Base-by-base conservation (phyloP, 805 yeast genomes). In the Candida xyloterini region DNA sequence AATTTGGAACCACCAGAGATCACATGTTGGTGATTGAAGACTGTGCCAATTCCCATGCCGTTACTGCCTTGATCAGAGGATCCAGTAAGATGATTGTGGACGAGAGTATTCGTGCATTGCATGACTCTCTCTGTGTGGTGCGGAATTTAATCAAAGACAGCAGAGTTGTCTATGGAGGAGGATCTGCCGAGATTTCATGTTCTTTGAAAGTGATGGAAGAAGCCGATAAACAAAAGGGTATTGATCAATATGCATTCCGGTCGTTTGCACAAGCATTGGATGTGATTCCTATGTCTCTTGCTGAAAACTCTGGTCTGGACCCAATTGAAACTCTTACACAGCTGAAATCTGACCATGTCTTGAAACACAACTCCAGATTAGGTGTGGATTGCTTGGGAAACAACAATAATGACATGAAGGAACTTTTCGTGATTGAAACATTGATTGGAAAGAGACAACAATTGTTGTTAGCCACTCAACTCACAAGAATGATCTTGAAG, bases 81-180 rank as follows among this genome's bases (percentile, higher is more conserved):
- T 86, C 96, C 7, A 93, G 90, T 66, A 90, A 86, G 65, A 95
- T 93, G 99, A 88, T 95, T 56, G 91, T 87, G 22, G 99, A 91
- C 57, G 99, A 93, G 69, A 95, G 96, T 37, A 79, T 86, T 50
- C 83, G 99, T 63, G 97, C 99, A 1, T 73, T 93, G 43, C 98
- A 93, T 57, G 99, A 93, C 62, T 86, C 99, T 7, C 70, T 93
- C 42, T 91, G 99, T 69, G 99, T 95, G 31, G 99, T 93, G 21
- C 84, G 99, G 69, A 95, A 93, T 67, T 76, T 93, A 60, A 83
- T 95, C 36, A 79, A 82, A 56, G 98, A 95, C 63, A 83, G 80
- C 61, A 78, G 96, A 63, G 87, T 93, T 32, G 97, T 95, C n/a
- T 93, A 93, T 59, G 99, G 99, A 48, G 99, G 99, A 54, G 99